These are phyloP conservation scores for Cyberlindnera suaveolens DNA, from an alignment of 805 yeast species.

Conservation along the genomic window DNA sequence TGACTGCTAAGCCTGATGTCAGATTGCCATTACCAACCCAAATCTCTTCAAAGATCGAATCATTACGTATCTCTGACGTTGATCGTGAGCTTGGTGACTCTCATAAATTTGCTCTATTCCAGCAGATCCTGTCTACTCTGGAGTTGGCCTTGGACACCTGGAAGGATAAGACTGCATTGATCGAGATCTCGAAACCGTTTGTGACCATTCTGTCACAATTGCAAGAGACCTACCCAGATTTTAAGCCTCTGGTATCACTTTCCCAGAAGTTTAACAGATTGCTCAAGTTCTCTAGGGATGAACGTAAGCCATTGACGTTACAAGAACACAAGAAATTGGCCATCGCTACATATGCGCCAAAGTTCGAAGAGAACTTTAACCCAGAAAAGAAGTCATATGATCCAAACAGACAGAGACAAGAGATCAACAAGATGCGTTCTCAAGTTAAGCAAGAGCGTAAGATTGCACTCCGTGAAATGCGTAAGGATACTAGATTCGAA, in stretches of 20 bases:
- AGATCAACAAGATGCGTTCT: constrained; percentile 72
- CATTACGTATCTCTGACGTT: constrained; percentile 16
- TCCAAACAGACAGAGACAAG: constrained; percentile 73
- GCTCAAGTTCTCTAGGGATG: constrained; percentile 38
- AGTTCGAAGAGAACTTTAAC: constrained; percentile 92
- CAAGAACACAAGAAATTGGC: constrained; percentile 84
- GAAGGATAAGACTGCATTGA: constrained; percentile 56
- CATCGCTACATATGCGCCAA: constrained; percentile 80
- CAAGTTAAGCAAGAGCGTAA: constrained; percentile 90
- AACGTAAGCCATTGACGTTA: constrained; percentile 64
- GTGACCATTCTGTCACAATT: constrained; percentile 35
- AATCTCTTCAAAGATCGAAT: constrained; percentile 2
- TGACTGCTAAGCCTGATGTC: constrained; percentile 13
- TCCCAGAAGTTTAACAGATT: constrained; percentile 43
- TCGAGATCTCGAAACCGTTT: constrained; percentile 52
- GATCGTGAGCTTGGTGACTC: constrained; percentile 25
- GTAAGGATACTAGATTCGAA: constrained; percentile 82
- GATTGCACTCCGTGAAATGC: constrained; percentile 78
- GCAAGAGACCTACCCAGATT: constrained; percentile 29
- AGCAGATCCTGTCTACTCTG: constrained; percentile 26
- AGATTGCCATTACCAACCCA: constrained; percentile 20
- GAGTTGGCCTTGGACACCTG: constrained; percentile 38
- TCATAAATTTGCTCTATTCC: constrained; percentile 18
- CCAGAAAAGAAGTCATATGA: constrained; percentile 93
- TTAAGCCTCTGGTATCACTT: constrained; percentile 29